Base-by-base conservation (phyloP, 2,329 filamentous ascomycete genomes). In the Xylaria sp. region DNA sequence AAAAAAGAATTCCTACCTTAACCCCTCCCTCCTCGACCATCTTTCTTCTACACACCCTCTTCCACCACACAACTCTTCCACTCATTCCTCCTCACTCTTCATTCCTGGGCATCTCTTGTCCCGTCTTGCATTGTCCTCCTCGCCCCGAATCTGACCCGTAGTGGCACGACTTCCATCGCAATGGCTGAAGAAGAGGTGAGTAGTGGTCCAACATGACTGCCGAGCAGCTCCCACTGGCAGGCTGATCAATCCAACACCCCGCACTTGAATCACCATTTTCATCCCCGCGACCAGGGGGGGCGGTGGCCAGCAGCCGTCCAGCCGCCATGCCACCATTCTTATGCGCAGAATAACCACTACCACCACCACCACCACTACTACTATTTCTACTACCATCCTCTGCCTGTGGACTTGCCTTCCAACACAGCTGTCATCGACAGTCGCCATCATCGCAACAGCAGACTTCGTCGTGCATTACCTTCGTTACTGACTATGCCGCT, bases 131-230 rank as follows among this genome's bases (percentile, higher is more conserved):
- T 61, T 49, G 13, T 20, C 59, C 36, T 44, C 47, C 50, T 42
- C 17, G 2, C 10, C 22, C 42, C n/a, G 45, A 25, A 27, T 58
- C 50, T 11, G 15, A 47, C 27, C n/a, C 60, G 27, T 9, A 20
- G 49, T 50, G 74, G 71, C 75, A 77, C 76, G 72, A 71, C 66
- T 80, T 79, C 78, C 78, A 78, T 83, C 85, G 87, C 81, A 77
- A 89, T 89, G 86, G 80, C 86, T 76, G 85, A 87, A 71, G 85
- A 81, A 71, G 77, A 86, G 78, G 85, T 87, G 82, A 83, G 85
- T 80, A 45, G 13, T 51, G 17, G n/a, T 36, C 42, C 5, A 29
- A 13, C 45, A 33, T 29, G 29, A 39, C 36, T 50, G 56, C 50
- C 51, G 54, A 57, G 42, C 31, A 61, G 45, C 31, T 27, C 45